These are phyloP conservation scores for Penicillium rolfsii DNA, from an alignment of 2,329 filamentous ascomycete genomes.

Conservation along the genomic window DNA sequence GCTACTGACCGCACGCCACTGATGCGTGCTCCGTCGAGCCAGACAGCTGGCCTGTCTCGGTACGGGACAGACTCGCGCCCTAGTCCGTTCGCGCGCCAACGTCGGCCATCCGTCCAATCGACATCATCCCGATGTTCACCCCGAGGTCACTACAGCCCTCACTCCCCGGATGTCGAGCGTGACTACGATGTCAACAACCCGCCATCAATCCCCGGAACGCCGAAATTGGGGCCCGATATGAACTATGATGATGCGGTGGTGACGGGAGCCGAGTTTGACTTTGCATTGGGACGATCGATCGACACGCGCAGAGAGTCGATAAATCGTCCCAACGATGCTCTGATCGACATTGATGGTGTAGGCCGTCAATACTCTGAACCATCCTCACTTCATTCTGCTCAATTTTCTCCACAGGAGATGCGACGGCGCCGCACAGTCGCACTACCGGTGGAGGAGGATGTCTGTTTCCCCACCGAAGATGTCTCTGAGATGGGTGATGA, in stretches of 20 bases:
- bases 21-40: conserved; percentile 43
- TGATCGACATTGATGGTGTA: conserved; percentile 51
- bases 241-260: conserved; percentile 59
- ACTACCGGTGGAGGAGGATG: conserved; percentile 76
- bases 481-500: conserved; percentile 86
- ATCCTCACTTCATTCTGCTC: conserved; percentile 47
- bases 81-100: conserved; percentile 32
- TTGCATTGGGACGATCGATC: conserved; percentile 40
- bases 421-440: conserved; percentile 61
- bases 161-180: conserved; percentile 31
- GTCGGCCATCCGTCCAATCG: conserved; percentile 33
- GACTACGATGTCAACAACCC: conserved; percentile 69
- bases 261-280: conserved; percentile 49
- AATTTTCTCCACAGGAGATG: conserved; percentile 42
- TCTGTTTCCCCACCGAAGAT: conserved; percentile 82
- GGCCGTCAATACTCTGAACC: conserved; percentile 30
- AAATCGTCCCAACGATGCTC: conserved; percentile 40
- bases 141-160: conserved; percentile 30
- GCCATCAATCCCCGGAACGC: conserved; percentile 64
- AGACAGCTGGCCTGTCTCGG: conserved; percentile 40
- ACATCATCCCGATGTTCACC: conserved; percentile 37
- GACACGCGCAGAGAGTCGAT: conserved; percentile 40
- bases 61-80: conserved; percentile 39
- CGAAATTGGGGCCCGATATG: conserved; percentile 56
- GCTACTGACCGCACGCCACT: conserved; percentile 60